Conservation (phyloP, 352 stramenopile genomes). For the Thalassiosira allenii region DNA sequence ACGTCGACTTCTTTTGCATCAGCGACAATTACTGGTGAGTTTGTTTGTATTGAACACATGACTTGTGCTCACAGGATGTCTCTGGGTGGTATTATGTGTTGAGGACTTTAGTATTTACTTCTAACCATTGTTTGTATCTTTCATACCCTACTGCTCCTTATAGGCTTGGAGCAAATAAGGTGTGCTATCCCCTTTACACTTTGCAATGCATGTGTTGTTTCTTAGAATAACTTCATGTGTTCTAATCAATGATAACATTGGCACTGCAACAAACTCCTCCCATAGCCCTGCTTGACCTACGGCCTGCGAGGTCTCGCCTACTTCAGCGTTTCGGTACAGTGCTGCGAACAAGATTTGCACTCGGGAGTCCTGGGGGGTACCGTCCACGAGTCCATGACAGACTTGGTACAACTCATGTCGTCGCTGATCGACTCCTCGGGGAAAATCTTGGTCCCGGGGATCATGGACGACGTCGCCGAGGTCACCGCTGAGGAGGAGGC, state of each 20-base stretch:
- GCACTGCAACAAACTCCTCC: too few species aligned
- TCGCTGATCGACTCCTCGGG: slow-evolving; percentile 77
- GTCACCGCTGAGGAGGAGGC: slow-evolving; percentile 75
- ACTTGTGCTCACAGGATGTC: too few species aligned
- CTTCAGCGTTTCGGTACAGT: slow-evolving; percentile 76
- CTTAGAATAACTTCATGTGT: too few species aligned
- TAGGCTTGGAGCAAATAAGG: slow-evolving; percentile 82
- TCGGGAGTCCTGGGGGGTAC: slow-evolving; percentile 80
- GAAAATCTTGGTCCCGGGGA: slow-evolving; percentile 78
- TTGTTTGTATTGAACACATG: background rate
- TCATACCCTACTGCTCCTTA: too few species aligned
- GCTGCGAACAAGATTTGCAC: slow-evolving; percentile 82
- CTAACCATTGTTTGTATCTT: slow-evolving; percentile 69
- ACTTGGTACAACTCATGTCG: slow-evolving; percentile 79
- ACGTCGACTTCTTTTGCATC: slow-evolving; percentile 86
- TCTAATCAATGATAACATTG: too few species aligned
- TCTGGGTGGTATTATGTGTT: too few species aligned
- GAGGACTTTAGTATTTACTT: too few species aligned
- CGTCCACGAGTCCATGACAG: slow-evolving; percentile 84
- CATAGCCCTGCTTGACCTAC: slow-evolving; percentile 85
- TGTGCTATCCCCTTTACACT: too few species aligned
- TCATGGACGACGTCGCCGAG: slow-evolving; percentile 78
- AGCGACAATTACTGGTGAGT: slow-evolving; percentile 76
- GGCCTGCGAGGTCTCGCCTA: slow-evolving; percentile 83
- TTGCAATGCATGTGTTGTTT: too few species aligned